These are phyloP conservation scores for Phytophthora colocasiae DNA, from an alignment of 352 stramenopile species.

Conservation along the genomic window DNA sequence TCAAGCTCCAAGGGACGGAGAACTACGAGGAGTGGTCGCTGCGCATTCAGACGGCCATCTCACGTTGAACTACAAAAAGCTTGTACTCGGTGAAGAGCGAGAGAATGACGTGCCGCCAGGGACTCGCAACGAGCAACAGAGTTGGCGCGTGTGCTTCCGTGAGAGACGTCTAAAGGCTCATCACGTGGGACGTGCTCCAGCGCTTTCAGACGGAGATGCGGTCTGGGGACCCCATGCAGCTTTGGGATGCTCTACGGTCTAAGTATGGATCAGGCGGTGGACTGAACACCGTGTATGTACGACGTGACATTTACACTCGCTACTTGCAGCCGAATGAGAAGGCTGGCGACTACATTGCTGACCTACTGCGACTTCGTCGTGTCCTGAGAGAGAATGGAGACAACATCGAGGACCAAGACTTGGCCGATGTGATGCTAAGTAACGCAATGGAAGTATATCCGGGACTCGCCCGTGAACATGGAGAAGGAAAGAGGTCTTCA, in stretches of 20 bases:
- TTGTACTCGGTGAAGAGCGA: neutral
- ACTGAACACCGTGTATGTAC: neutral
- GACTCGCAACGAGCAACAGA: neutral
- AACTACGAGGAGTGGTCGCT: constrained; percentile 3
- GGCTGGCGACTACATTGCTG: neutral
- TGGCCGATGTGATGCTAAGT: neutral
- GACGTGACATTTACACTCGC: neutral
- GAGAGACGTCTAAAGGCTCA: neutral
- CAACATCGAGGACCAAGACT: neutral
- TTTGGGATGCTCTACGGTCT: neutral
- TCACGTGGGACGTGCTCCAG: neutral
- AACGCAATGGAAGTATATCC: neutral
- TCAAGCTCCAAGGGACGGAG: neutral
- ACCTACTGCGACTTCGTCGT: neutral
- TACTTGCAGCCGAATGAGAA: neutral
- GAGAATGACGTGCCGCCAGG: neutral
- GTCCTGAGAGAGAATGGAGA: neutral
- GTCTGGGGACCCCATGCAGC: neutral
- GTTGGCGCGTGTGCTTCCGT: neutral
- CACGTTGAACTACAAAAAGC: neutral
- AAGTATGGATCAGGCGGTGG: neutral
- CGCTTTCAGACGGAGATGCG: neutral
- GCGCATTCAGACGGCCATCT: neutral
- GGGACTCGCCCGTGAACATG: neutral
- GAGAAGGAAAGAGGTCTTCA: neutral